Base-by-base conservation (phyloP, 805 yeast species). In the Pichia pseudocactophila region DNA sequence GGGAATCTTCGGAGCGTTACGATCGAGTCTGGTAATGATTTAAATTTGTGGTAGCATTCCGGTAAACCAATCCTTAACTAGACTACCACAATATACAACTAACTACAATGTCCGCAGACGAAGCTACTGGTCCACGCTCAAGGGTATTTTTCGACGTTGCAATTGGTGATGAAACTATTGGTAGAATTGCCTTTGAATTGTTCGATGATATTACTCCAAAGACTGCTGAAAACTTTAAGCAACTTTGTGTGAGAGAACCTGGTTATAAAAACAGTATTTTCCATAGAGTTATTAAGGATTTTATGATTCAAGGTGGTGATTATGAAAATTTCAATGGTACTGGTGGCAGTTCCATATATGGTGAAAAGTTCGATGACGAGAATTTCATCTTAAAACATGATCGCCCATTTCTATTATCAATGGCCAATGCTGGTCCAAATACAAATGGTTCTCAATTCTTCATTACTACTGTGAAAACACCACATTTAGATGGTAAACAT, bases 371-470 rank as follows among this genome's bases (percentile, higher is more conserved):
- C 53, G 95, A 85, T 57, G 98, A 90, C 60, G 98, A 90, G 63
- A 82, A 82, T 63, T 90, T 92, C 62, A 61, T 70, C 38, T 59
- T 76, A 50, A 74, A 71, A 48, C 97, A 90, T 59, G 87, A 80
- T 50, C 73, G 73, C 55, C 97, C 97, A 42, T 89, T 82, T 62
- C 70, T 92, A 52, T 73, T 90, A 53, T 85, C 95, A 7, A 92
- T 90, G 97, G 97, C 98, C 44, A 90, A 90, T 58, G 85, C 97
- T 4, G 97, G 97, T 15, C 88, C 95, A 45, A 78, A 81, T 61
- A 90, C 97, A 38, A 92, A 92, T 58, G 97, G 97, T 1, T 87
- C 96, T 2, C 97, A 90, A 64, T 92, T 87, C 55, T 90, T 90
- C 62, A 79, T 90, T 55, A 90, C 98, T 22, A 86, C 96, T 2